phyloP scores from a whole-genome alignment of 306 rosid species.

The Prosopis cineraria region DNA sequence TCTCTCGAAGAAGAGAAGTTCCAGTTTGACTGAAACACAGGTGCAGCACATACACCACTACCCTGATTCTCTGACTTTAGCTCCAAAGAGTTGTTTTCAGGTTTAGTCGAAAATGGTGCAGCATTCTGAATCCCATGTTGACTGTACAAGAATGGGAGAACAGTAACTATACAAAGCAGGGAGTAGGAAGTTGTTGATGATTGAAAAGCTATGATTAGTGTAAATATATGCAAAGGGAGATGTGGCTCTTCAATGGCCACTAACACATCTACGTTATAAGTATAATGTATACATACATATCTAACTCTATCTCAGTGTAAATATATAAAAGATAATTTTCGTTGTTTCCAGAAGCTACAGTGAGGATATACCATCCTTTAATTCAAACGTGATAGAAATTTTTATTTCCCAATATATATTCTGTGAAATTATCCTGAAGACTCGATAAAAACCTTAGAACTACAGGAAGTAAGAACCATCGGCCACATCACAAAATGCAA shows the following conservation, averaged over 20 bases:
- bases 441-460: conserved; percentile 12
- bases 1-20: conserved; percentile 63
- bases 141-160: conserved; percentile 45
- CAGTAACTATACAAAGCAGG: conserved; percentile 22
- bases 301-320: background rate
- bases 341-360: background rate
- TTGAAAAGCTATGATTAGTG: background rate
- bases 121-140: conserved; percentile 57
- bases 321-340: background rate
- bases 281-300: background rate
- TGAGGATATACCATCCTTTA: background rate
- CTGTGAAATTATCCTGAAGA: conserved; percentile 13
- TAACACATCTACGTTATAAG: background rate
- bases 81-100: conserved; percentile 65
- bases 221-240: background rate
- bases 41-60: conserved; percentile 53
- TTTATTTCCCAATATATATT: conserved; percentile 11
- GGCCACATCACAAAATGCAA: conserved; percentile 21
- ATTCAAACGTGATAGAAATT: background rate
- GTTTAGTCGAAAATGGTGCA: conserved; percentile 53
- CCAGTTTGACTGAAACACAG: conserved; percentile 68
- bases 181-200: background rate
- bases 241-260: background rate
- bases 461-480: conserved; percentile 21
- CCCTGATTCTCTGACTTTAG: conserved; percentile 63